Percentiles rank a stretch among this genome's conserved stretches.
Conservation (phyloP, 1,139 yeast genomes). For the Lodderomyces orthopsilosis region DNA sequence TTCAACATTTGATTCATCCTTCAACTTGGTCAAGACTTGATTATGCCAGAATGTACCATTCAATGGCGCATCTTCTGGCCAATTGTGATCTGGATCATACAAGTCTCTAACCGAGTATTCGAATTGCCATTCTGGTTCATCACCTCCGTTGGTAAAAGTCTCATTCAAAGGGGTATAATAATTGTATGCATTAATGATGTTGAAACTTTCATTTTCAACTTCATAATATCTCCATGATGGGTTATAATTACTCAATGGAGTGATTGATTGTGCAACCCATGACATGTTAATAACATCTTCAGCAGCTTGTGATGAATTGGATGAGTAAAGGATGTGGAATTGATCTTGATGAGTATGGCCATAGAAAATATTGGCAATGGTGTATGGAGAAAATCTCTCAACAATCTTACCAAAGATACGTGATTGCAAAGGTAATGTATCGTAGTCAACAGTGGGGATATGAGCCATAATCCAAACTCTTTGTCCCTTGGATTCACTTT, state of each 20-base stretch:
- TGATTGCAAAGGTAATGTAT: slow-evolving; percentile 63
- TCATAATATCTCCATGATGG: slow-evolving; percentile 75
- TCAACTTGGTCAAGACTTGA: slow-evolving; percentile 32
- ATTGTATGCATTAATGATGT: slow-evolving; percentile 57
- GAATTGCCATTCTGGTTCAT: slow-evolving; percentile 53
- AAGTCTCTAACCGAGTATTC: slow-evolving; percentile 55
- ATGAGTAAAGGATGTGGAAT: slow-evolving; percentile 54
- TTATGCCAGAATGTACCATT: slow-evolving; percentile 61
- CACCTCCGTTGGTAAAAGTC: slow-evolving; percentile 46
- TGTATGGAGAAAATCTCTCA: slow-evolving; percentile 65
- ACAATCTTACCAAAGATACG: slow-evolving; percentile 55
- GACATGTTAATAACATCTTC: slow-evolving; percentile 53
- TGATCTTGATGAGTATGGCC: slow-evolving; percentile 79
- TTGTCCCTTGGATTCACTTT: slow-evolving; percentile 54
- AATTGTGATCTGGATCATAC: slow-evolving; percentile 41
- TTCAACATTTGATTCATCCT: slow-evolving; percentile 32
- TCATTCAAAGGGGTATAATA: slow-evolving; percentile 53
- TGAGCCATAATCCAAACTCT: slow-evolving; percentile 74
- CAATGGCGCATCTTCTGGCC: slow-evolving; percentile 53
- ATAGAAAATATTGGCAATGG: slow-evolving; percentile 65
- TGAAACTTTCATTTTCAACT: slow-evolving; percentile 62
- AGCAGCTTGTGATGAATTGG: slow-evolving; percentile 34
- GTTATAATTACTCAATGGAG: slow-evolving; percentile 57
- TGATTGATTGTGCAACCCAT: slow-evolving; percentile 65
- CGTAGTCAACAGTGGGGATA: slow-evolving; percentile 55